Conservation (phyloP, 2,329 filamentous ascomycete species). For the Colletotrichum limetticola region DNA sequence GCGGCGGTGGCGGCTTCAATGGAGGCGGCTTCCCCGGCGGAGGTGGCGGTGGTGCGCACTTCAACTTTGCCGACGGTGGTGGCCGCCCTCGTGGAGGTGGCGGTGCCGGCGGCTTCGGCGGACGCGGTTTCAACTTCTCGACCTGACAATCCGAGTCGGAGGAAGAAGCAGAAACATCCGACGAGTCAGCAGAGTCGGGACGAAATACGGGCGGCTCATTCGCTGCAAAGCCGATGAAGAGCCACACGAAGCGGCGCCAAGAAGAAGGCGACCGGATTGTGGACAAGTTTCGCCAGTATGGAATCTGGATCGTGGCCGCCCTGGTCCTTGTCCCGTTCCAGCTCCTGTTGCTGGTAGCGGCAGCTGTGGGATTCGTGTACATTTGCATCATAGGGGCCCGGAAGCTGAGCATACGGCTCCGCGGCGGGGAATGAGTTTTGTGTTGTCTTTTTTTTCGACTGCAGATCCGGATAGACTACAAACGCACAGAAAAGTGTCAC, state of each 20-base stretch:
- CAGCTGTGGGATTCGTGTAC: constrained; percentile 52
- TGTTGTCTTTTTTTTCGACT: constrained; percentile 9
- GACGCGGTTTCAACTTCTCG: constrained; percentile 53
- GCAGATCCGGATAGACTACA: constrained; percentile 35
- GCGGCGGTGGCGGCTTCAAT: constrained; percentile 57
- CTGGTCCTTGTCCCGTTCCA: constrained; percentile 59
- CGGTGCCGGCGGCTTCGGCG: constrained; percentile 47
- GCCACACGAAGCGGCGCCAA: constrained; percentile 44
- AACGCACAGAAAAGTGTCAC: constrained; percentile 26
- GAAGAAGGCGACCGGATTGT: constrained; percentile 51
- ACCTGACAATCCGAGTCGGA: constrained; percentile 57
- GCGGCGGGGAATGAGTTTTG: constrained; percentile 27
- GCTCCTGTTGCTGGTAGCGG: constrained; percentile 50
- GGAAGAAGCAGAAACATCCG: constrained; percentile 45
- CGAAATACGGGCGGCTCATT: constrained; percentile 39
- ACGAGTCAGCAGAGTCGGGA: constrained; percentile 43
- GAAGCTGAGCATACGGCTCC: constrained; percentile 32
- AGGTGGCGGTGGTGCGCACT: constrained; percentile 62
- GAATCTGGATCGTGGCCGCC: constrained; percentile 54
- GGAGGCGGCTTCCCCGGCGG: constrained; percentile 64
- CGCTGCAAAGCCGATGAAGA: constrained; percentile 42
- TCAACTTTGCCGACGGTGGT: constrained; percentile 63
- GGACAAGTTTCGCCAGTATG: constrained; percentile 53
- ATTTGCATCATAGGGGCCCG: constrained; percentile 46
- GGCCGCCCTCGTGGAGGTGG: constrained; percentile 50